These are phyloP conservation scores for Rhodotorula sp. DNA, from an alignment of 1,284 basidiomycete species.

Conservation along the genomic window DNA sequence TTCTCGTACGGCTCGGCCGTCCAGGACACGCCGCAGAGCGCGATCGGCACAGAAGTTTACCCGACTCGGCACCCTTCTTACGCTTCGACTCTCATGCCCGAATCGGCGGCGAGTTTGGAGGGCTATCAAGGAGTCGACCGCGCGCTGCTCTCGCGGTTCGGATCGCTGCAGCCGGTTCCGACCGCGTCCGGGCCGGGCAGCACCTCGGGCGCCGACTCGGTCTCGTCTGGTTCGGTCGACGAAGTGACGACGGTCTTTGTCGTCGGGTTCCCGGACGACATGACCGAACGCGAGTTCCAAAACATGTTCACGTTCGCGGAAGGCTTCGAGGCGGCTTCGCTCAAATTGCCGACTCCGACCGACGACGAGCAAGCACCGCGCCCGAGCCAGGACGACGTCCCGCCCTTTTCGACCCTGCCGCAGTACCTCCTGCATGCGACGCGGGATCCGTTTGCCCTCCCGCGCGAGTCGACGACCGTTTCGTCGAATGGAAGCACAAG, in stretches of 20 bases:
- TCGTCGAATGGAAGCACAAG: not conserved
- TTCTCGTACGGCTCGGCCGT: not conserved
- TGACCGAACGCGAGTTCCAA: slow-evolving; percentile 88
- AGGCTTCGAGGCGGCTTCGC: slow-evolving; percentile 94
- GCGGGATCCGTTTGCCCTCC: not conserved
- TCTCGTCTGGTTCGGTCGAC: slow-evolving; percentile 53
- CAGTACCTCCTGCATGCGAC: slow-evolving; percentile 1
- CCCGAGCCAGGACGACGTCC: slow-evolving; percentile 42
- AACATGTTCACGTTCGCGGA: slow-evolving; percentile 97
- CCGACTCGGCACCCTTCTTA: not conserved
- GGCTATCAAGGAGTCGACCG: not conserved
- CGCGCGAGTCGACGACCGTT: not conserved
- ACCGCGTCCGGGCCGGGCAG: not conserved
- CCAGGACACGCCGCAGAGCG: not conserved
- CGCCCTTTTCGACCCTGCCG: slow-evolving; percentile 33
- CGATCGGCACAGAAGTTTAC: not conserved
- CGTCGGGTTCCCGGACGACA: slow-evolving; percentile 97
- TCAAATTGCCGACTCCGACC: slow-evolving; percentile 79
- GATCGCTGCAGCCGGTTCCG: not conserved
- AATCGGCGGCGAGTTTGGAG: not conserved
- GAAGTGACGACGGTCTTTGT: slow-evolving; percentile 99
- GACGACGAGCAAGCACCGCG: not conserved
- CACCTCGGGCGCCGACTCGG: not conserved
- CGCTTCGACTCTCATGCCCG: not conserved
- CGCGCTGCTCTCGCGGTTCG: not conserved